Percentiles rank a stretch among this genome's conserved stretches.
phyloP scores from a whole-genome alignment of 192 early-diverging fungal species.

The Backusella luteola region DNA sequence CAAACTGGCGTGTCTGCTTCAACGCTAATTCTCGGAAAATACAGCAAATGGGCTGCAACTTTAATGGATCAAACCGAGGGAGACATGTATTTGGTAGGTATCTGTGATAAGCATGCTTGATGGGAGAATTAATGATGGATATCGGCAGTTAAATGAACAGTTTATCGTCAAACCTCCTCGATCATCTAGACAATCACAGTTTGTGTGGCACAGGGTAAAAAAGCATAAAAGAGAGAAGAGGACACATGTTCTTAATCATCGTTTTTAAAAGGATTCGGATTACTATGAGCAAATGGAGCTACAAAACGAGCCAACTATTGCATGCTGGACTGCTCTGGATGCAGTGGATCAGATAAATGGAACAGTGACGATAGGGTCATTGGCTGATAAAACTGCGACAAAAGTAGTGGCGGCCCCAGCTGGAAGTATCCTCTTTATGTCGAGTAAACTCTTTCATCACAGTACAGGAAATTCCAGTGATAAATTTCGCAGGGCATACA shows the following conservation, averaged over 20 bases:
- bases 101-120: neutral
- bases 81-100: conserved; percentile 21
- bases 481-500: conserved; percentile 34
- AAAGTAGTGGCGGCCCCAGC: conserved; percentile 11
- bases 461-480: conserved; percentile 31
- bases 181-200: conserved; percentile 15
- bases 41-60: conserved; percentile 10
- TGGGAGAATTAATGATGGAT: neutral
- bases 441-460: conserved; percentile 22
- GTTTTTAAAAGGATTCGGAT: conserved; percentile 28
- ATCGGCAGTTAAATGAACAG: conserved; percentile 36
- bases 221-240: neutral
- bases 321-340: conserved; percentile 40
- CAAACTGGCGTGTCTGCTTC: neutral
- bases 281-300: conserved; percentile 12
- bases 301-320: conserved; percentile 16
- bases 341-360: conserved; percentile 15
- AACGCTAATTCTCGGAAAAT: neutral
- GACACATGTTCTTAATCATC: neutral
- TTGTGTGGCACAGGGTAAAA: conserved; percentile 38
- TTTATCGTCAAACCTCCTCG: conserved; percentile 41
- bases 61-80: conserved; percentile 4
- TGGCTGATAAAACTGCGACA: neutral
- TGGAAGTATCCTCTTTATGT: conserved; percentile 35
- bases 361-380: neutral